Evolutionary conservation across 2,329 filamentous ascomycete genomes (phyloP).

Genomic region (Catunica adiposa): DNA sequence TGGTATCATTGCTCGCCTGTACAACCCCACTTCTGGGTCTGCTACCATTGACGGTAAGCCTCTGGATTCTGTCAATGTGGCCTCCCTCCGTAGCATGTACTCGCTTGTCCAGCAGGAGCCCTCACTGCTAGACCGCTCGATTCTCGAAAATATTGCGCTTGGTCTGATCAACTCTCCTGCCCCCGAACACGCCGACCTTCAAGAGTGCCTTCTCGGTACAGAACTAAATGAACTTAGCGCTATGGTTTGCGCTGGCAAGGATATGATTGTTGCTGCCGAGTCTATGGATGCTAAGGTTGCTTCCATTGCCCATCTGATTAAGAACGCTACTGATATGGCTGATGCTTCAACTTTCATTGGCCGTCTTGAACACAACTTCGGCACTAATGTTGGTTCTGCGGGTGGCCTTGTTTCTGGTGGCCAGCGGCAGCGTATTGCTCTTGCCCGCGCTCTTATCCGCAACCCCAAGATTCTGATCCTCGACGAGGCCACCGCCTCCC

Average conservation of each 20-base stretch:
- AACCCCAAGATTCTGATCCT: conserved; percentile 41
- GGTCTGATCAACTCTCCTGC: conserved; percentile 30
- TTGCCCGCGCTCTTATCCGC: conserved; percentile 40
- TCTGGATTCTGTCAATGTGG: conserved; percentile 32
- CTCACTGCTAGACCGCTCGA: conserved; percentile 28
- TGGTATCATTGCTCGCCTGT: conserved; percentile 38
- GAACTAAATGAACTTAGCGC: conserved; percentile 33
- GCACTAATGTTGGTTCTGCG: conserved; percentile 34
- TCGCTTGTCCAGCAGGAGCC: conserved; percentile 31
- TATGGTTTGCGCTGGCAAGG: conserved; percentile 33
- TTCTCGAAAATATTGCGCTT: conserved; percentile 35
- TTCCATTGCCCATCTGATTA: conserved; percentile 35
- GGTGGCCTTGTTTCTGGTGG: conserved; percentile 42
- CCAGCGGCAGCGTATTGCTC: conserved; percentile 42
- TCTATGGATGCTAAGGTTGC: conserved; percentile 27
- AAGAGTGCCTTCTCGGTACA: conserved; percentile 30
- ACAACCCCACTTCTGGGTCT: conserved; percentile 34
- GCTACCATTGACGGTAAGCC: conserved; percentile 32
- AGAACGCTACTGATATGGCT: conserved; percentile 37
- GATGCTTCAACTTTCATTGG: conserved; percentile 42
- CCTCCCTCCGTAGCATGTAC: conserved; percentile 25
- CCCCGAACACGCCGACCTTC: conserved; percentile 25
- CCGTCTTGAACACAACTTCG: conserved; percentile 35
- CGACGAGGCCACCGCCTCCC: conserved; percentile 44
- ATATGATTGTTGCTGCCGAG: conserved; percentile 29